Evolutionary conservation across 2,329 filamentous ascomycete genomes (phyloP).

Genomic region (Botrytis hyacinthi): DNA sequence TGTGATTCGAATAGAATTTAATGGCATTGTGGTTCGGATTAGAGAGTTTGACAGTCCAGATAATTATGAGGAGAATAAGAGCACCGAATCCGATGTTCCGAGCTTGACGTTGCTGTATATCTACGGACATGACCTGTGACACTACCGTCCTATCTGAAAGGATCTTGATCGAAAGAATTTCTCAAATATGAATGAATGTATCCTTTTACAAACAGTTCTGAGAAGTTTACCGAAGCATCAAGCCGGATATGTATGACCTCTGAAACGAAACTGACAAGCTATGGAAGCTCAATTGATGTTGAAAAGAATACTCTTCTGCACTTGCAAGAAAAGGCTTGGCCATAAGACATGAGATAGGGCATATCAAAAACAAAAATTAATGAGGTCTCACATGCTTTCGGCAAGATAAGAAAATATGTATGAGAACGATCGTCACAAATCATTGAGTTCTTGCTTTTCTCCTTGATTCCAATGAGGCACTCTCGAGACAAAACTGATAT

Average conservation of each 20-base stretch:
- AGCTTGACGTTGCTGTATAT: slow-evolving; percentile 31
- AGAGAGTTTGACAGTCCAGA: slow-evolving; percentile 33
- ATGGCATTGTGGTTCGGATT: slow-evolving; percentile 30
- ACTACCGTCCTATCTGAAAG: background rate
- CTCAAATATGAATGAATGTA: background rate
- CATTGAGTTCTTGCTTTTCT: background rate
- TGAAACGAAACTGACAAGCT: background rate
- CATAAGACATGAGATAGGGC: background rate
- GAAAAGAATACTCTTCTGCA: background rate
- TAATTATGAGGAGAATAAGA: slow-evolving; percentile 29
- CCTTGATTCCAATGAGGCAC: background rate
- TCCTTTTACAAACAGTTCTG: background rate
- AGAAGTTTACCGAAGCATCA: background rate
- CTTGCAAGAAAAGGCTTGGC: background rate
- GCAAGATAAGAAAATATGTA: slow-evolving; percentile 3
- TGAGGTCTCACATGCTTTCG: slow-evolving; percentile 12
- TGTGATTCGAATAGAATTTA: slow-evolving; percentile 25
- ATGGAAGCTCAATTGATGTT: background rate
- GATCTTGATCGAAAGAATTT: no score
- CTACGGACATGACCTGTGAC: slow-evolving; percentile 25
- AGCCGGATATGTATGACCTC: background rate
- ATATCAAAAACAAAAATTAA: background rate
- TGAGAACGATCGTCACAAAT: background rate
- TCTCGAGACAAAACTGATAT: background rate
- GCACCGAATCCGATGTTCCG: slow-evolving; percentile 32